Conservation (phyloP, 352 stramenopile species). For the Phytophthora cajani region DNA sequence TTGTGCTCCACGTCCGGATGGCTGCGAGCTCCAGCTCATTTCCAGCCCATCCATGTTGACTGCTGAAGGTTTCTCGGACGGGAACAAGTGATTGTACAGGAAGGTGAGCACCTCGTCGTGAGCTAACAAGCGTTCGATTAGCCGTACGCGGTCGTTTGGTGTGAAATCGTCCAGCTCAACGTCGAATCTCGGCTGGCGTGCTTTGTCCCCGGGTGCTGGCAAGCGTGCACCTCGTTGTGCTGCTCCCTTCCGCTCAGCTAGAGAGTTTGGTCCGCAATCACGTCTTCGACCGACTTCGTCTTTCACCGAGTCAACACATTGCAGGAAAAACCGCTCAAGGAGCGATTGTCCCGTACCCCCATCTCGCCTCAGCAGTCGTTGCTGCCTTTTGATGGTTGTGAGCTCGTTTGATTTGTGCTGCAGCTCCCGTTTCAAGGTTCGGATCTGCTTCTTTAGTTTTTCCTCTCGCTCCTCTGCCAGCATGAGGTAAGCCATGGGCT, state of each 20-base stretch:
- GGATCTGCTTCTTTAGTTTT: conserved; percentile 74
- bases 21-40: conserved; percentile 20
- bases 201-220: conserved; percentile 12
- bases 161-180: conserved; percentile 80
- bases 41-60: conserved; percentile 15
- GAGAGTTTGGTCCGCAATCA: conserved; percentile 18
- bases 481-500: too few species aligned
- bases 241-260: conserved; percentile 21
- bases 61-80: conserved; percentile 30
- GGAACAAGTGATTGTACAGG: conserved; percentile 82
- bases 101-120: conserved; percentile 84
- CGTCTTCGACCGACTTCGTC: conserved; percentile 64
- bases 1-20: conserved; percentile 2
- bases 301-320: conserved; percentile 87
- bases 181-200: conserved; percentile 25
- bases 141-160: conserved; percentile 59
- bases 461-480: conserved; percentile 69
- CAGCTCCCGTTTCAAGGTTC: conserved; percentile 68
- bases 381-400: conserved; percentile 41
- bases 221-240: conserved; percentile 14
- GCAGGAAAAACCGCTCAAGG: conserved; percentile 80
- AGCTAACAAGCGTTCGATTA: conserved; percentile 80
- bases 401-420: conserved; percentile 73
- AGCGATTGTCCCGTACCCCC: conserved; percentile 48
- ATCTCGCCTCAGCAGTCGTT: conserved; percentile 38